Percentiles rank a stretch among this genome's conserved stretches.
Evolutionary conservation across 495 filamentous ascomycete genomes (phyloP).

Genomic region (Penicillium salamii): DNA sequence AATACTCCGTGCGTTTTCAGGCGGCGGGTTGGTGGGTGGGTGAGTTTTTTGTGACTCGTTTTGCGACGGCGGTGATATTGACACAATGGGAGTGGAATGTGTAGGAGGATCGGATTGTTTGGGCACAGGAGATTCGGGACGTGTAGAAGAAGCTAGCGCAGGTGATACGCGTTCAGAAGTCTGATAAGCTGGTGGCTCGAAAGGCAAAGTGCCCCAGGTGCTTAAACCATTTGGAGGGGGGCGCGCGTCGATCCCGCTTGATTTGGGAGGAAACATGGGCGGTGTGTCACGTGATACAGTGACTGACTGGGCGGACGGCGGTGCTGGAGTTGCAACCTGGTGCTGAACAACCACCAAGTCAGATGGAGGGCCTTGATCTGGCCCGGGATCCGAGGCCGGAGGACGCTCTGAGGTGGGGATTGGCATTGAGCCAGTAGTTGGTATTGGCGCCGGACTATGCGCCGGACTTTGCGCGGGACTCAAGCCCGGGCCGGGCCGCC

Average conservation of each 20-base stretch:
- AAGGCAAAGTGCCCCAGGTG: constrained; percentile 4
- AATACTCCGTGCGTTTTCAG: too few species aligned
- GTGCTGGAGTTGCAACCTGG: too few species aligned
- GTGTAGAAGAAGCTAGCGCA: background rate
- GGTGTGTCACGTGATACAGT: constrained; percentile 2
- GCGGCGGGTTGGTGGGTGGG: too few species aligned
- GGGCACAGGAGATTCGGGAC: background rate
- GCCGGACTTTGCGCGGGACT: too few species aligned
- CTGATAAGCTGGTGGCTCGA: constrained; percentile 1
- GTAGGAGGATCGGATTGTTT: too few species aligned
- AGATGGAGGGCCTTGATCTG: background rate
- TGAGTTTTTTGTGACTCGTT: too few species aligned
- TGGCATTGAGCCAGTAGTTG: too few species aligned
- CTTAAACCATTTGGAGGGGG: constrained; percentile 1
- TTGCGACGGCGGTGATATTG: background rate
- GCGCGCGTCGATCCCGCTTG: constrained; percentile 2
- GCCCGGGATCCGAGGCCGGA: background rate
- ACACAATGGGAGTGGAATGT: too few species aligned
- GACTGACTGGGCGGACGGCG: background rate
- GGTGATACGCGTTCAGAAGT: background rate
- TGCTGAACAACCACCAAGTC: too few species aligned
- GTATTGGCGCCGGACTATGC: too few species aligned
- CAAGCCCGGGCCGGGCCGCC: too few species aligned
- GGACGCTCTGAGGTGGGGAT: too few species aligned
- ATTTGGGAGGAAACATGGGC: background rate